Percentiles rank a stretch among this genome's conserved stretches.
These are phyloP conservation scores for Aureobasidium sp. DNA, from an alignment of 2,329 filamentous ascomycete genomes.

Conservation along the genomic window DNA sequence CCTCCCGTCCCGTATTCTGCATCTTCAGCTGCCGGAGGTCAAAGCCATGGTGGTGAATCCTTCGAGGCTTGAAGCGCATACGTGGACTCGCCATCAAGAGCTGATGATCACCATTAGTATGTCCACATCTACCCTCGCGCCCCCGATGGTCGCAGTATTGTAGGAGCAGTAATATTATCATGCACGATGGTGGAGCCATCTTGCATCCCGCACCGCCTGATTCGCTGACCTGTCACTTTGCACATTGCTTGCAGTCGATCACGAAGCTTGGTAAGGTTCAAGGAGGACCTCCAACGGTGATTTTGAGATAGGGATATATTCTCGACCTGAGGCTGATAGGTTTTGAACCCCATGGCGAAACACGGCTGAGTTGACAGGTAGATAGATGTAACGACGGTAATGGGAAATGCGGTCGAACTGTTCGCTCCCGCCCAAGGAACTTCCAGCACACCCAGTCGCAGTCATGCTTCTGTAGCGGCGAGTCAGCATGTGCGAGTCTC, in stretches of 20 bases:
- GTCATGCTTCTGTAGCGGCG: slow-evolving; percentile 12
- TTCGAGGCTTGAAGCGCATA: background rate
- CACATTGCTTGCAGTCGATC: slow-evolving; percentile 11
- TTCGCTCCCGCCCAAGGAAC: background rate
- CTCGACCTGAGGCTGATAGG: background rate
- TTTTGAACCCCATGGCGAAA: background rate
- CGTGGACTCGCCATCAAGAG: background rate
- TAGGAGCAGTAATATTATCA: background rate
- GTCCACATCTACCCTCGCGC: background rate
- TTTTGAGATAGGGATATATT: background rate
- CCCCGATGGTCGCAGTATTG: background rate
- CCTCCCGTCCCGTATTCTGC: background rate
- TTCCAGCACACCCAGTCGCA: background rate
- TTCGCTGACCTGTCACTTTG: background rate
- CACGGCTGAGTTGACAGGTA: slow-evolving; percentile 1
- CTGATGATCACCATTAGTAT: background rate
- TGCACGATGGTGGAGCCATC: background rate
- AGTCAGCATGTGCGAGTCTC: background rate
- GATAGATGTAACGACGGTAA: background rate
- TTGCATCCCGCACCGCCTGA: background rate
- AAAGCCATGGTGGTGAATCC: background rate
- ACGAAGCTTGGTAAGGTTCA: slow-evolving; percentile 10
- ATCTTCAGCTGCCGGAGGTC: background rate
- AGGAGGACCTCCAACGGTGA: background rate
- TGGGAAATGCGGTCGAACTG: background rate